Conservation (phyloP, 1,284 basidiomycete genomes). For the Gyrodon tennesseensis region DNA sequence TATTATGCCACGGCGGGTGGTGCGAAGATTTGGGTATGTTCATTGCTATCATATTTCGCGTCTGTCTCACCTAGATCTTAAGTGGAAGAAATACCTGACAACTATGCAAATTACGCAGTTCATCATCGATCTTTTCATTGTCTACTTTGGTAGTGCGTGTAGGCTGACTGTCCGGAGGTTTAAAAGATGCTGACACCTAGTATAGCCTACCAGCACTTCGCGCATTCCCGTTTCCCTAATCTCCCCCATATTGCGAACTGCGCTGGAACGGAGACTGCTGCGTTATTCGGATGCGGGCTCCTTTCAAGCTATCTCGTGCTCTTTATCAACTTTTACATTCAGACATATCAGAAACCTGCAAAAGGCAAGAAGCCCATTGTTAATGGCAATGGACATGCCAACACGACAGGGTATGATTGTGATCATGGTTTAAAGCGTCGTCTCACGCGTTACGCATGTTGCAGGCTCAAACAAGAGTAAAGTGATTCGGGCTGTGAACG, state of each 20-base stretch:
- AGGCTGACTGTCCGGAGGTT: constrained; percentile 21
- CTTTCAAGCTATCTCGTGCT: constrained; percentile 88
- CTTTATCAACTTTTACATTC: constrained; percentile 89
- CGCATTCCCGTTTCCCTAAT: constrained; percentile 59
- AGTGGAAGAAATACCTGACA: constrained; percentile 98
- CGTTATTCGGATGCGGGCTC: constrained; percentile 84
- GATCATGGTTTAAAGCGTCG: background rate
- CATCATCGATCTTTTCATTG: constrained; percentile 82
- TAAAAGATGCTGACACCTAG: constrained; percentile 26
- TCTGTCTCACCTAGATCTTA: constrained; percentile 19
- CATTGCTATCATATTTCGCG: background rate
- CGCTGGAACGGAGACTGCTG: constrained; percentile 85
- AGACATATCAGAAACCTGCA: constrained; percentile 73
- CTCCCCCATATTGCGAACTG: constrained; percentile 79
- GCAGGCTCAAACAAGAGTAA: constrained; percentile 38
- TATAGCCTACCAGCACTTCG: constrained; percentile 83
- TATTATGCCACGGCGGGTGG: constrained; percentile 97
- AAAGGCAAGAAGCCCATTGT: constrained; percentile 46
- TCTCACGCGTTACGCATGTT: constrained; percentile 11
- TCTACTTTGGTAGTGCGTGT: constrained; percentile 90
- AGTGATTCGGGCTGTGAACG: background rate
- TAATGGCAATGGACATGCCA: constrained; percentile 46
- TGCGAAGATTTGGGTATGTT: constrained; percentile 86
- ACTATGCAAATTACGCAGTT: constrained; percentile 97
- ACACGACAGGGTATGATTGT: constrained; percentile 30